Conservation (phyloP, 306 rosid genomes). For the Glycyrrhiza uralensis region DNA sequence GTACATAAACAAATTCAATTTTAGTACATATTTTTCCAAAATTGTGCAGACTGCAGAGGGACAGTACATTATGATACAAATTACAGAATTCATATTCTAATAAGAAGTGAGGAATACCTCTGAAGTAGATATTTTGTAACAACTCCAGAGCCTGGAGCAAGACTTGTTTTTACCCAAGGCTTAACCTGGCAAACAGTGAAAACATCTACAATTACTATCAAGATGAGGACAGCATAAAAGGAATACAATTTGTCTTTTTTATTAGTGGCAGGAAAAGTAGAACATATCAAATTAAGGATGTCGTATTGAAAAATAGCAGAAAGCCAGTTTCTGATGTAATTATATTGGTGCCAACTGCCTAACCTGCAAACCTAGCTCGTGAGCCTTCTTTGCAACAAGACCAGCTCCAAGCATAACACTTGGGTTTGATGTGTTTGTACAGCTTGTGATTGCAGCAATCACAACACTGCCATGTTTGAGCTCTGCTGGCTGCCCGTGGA, state of each 20-base stretch:
- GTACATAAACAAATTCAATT: constrained; percentile 3
- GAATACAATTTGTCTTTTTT: neutral
- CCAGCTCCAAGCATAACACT: constrained; percentile 99
- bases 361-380: constrained; percentile 86
- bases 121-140: constrained; percentile 83
- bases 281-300: neutral
- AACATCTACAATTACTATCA: neutral
- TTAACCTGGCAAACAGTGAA: constrained; percentile 61
- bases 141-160: constrained; percentile 97
- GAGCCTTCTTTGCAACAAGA: constrained; percentile 90
- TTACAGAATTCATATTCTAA: constrained; percentile 1
- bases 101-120: constrained; percentile 46
- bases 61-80: neutral
- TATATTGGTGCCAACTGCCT: constrained; percentile 26
- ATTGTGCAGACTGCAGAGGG: constrained; percentile 9
- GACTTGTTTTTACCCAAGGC: constrained; percentile 99
- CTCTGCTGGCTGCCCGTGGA: constrained; percentile 89
- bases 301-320: neutral
- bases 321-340: neutral
- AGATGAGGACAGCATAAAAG: neutral
- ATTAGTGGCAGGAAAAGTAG: neutral
- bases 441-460: constrained; percentile 96
- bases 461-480: constrained; percentile 91
- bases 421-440: constrained; percentile 98
- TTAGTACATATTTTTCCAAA: constrained; percentile 6